Percentiles rank a stretch among this genome's conserved stretches.
phyloP scores from a whole-genome alignment of 495 filamentous ascomycete species.

The Astrothelium subdiscretum region DNA sequence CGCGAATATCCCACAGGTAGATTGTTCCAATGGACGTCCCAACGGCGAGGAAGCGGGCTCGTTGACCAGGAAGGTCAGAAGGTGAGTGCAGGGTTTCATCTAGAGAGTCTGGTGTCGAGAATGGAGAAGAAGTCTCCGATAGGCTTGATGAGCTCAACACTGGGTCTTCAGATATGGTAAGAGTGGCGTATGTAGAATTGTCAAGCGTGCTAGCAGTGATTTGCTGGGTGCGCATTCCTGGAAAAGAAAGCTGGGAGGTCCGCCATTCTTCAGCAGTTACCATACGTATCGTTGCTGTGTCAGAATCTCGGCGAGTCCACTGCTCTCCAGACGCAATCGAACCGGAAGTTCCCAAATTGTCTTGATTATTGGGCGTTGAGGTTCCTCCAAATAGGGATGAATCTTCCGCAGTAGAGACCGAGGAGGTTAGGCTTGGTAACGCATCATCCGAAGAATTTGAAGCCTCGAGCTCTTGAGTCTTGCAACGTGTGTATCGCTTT shows the following conservation, averaged over 20 bases:
- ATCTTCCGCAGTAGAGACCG: background rate
- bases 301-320: slow-evolving; percentile 12
- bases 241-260: slow-evolving; percentile 45
- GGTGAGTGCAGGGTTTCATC: slow-evolving; percentile 35
- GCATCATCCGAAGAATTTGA: slow-evolving; percentile 18
- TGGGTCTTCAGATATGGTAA: slow-evolving; percentile 68
- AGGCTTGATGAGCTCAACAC: slow-evolving; percentile 43
- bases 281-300: slow-evolving; percentile 13
- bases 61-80: slow-evolving; percentile 63
- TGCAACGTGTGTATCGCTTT: slow-evolving; percentile 41
- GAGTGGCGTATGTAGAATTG: slow-evolving; percentile 54
- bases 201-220: slow-evolving; percentile 71
- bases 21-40: slow-evolving; percentile 72
- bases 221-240: slow-evolving; percentile 37
- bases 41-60: slow-evolving; percentile 67
- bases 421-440: background rate
- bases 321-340: background rate
- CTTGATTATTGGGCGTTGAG: slow-evolving; percentile 3
- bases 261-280: slow-evolving; percentile 46
- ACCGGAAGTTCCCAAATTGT: slow-evolving; percentile 2
- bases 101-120: slow-evolving; percentile 41
- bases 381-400: slow-evolving; percentile 31
- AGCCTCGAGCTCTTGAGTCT: slow-evolving; percentile 17
- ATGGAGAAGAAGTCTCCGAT: slow-evolving; percentile 45
- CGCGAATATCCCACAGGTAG: slow-evolving; percentile 75